A percentile compares a stretch with the other conserved stretches of the same genome.
These are phyloP conservation scores for Draba incana DNA, from an alignment of 345 rosid genomes.

Conservation along the genomic window DNA sequence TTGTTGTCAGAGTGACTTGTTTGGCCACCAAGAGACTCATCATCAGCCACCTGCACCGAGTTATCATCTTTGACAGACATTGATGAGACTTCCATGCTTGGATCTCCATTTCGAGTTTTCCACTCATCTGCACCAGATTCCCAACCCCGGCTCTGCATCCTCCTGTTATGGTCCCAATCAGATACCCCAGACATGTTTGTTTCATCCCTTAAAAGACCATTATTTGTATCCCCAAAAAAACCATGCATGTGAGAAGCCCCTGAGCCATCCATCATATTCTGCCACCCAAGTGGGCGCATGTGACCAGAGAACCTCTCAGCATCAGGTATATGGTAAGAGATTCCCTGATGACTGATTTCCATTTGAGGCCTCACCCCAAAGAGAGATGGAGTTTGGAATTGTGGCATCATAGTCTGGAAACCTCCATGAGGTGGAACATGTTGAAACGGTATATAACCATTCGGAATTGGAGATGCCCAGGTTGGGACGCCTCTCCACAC, in stretches of 20 bases:
- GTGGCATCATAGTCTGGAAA: constrained; percentile 76
- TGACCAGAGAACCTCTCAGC: constrained; percentile 82
- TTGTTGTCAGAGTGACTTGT: constrained; percentile 51
- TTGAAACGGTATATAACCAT: constrained; percentile 88
- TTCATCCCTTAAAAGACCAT: constrained; percentile 82
- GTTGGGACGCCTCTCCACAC: constrained; percentile 86
- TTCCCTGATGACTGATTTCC: constrained; percentile 79
- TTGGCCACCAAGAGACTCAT: constrained; percentile 53
- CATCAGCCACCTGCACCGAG: constrained; percentile 53
- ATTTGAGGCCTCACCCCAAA: constrained; percentile 82
- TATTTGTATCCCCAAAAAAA: constrained; percentile 72
- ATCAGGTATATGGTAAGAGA: constrained; percentile 77
- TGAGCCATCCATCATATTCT: constrained; percentile 80
- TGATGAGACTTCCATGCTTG: constrained; percentile 54
- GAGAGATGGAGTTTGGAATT: constrained; percentile 70
- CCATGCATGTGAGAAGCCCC: constrained; percentile 86
- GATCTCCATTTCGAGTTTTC: constrained; percentile 82
- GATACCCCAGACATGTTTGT: constrained; percentile 64
- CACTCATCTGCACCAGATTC: constrained; percentile 70
- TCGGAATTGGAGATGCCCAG: constrained; percentile 80
- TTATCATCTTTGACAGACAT: constrained; percentile 63
- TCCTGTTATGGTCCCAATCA: constrained; percentile 91
- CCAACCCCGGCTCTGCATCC: constrained; percentile 76
- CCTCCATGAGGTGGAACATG: constrained; percentile 87
- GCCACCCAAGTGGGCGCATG: constrained; percentile 94